Evolutionary conservation across 2,329 filamentous ascomycete species (phyloP).

Genomic region (Iodosphaeria phyllophila): DNA sequence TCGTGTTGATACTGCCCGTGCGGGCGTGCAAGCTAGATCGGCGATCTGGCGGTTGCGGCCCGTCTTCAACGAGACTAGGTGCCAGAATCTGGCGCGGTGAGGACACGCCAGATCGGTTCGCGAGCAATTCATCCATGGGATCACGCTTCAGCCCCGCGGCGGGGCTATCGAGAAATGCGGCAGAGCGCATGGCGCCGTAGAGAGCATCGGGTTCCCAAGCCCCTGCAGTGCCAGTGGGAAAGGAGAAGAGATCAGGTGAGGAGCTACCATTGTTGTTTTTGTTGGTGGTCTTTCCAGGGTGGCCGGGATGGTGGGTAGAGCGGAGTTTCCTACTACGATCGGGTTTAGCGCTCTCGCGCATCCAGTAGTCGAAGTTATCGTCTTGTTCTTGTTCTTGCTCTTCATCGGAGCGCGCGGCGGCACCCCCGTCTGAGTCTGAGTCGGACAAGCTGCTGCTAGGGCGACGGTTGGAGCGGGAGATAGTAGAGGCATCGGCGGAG

Average conservation of each 20-base stretch:
- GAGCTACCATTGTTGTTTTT: slow-evolving; percentile 7
- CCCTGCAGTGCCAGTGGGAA: slow-evolving; percentile 21
- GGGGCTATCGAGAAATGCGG: slow-evolving; percentile 13
- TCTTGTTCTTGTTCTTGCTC: too few species aligned
- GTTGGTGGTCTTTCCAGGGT: slow-evolving; percentile 7
- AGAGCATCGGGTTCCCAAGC: slow-evolving; percentile 30
- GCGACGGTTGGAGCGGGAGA: slow-evolving; percentile 21
- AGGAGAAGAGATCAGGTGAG: slow-evolving; percentile 36
- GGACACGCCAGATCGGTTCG: too few species aligned
- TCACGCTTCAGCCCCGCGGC: slow-evolving; percentile 18
- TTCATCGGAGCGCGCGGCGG: slow-evolving; percentile 19
- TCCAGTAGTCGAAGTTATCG: slow-evolving; percentile 36
- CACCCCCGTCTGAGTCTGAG: slow-evolving; percentile 26
- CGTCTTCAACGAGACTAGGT: too few species aligned
- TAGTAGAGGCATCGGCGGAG: slow-evolving; percentile 14
- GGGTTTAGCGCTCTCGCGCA: slow-evolving; percentile 32
- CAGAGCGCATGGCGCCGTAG: slow-evolving; percentile 21
- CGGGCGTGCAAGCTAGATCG: slow-evolving; percentile 33
- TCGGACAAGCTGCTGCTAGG: slow-evolving; percentile 25
- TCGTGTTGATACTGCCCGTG: slow-evolving; percentile 15
- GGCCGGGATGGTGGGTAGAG: slow-evolving; percentile 6
- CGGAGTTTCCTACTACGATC: too few species aligned
- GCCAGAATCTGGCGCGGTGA: too few species aligned
- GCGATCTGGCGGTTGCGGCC: slow-evolving; percentile 29
- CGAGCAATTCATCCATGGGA: slow-evolving; percentile 26